Percentiles rank a stretch among this genome's conserved stretches.
These are phyloP conservation scores for Rhodotorula sp. DNA, from an alignment of 1,284 basidiomycete species.

Conservation along the genomic window DNA sequence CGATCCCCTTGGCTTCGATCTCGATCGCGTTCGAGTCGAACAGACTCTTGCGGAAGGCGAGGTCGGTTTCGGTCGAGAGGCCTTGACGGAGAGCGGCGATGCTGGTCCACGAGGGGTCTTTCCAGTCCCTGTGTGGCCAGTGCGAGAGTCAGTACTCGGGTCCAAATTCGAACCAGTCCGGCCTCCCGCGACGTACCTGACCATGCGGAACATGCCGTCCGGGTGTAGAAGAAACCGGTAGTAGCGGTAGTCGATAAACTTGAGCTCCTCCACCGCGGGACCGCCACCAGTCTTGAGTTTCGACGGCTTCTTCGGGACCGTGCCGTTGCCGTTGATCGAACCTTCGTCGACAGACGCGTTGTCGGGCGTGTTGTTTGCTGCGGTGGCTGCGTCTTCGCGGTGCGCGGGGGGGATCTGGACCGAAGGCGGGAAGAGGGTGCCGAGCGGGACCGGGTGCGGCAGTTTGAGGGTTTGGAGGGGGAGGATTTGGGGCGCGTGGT, in stretches of 20 bases:
- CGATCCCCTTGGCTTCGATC: conserved; percentile 79
- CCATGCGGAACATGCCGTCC: conserved; percentile 76
- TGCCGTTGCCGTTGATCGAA: background rate
- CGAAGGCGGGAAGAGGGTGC: conserved; percentile 66
- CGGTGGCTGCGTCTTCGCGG: conserved; percentile 42
- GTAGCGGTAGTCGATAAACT: conserved; percentile 66
- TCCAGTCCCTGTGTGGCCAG: conserved; percentile 71
- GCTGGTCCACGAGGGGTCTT: conserved; percentile 75
- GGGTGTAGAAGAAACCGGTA: conserved; percentile 87
- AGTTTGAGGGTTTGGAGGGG: conserved; percentile 67
- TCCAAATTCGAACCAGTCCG: conserved; percentile 8
- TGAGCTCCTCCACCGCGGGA: conserved; percentile 42
- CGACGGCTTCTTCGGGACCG: background rate
- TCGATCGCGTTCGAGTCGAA: conserved; percentile 90
- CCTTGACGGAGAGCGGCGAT: conserved; percentile 64
- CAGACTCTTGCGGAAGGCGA: conserved; percentile 66
- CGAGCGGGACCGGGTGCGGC: conserved; percentile 62
- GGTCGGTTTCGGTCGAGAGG: conserved; percentile 56
- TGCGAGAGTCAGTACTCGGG: background rate
- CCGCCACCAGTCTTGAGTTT: background rate
- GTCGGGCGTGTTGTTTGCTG: conserved; percentile 49
- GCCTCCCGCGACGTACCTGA: conserved; percentile 58
- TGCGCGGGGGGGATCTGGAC: conserved; percentile 36
- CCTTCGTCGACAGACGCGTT: conserved; percentile 48
- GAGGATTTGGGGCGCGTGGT: conserved; percentile 75